Conservation (phyloP, 176 grass and related monocot species). For the Cymbopogon citratus region DNA sequence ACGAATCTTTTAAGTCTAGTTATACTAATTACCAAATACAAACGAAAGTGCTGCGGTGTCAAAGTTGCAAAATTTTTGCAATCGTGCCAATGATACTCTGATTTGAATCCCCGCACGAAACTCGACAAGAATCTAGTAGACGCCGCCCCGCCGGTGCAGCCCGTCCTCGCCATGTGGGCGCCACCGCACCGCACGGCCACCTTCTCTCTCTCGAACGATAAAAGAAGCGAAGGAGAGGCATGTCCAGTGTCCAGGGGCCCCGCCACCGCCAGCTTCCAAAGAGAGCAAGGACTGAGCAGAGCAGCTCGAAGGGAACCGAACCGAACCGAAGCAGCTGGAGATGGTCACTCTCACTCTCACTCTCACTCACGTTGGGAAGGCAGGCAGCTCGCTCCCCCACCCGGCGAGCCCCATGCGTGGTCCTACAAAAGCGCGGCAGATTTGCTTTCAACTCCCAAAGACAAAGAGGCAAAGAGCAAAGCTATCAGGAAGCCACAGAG, state of each 20-base stretch:
- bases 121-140: not conserved
- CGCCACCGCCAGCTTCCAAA: slow-evolving; percentile 39
- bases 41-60: too few relatives aligned
- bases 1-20: too few relatives aligned
- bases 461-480: slow-evolving; percentile 47
- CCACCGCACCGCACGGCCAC: not conserved
- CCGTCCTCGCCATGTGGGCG: not conserved
- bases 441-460: slow-evolving; percentile 67
- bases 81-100: not conserved
- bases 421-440: slow-evolving; percentile 79
- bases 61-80: too few relatives aligned
- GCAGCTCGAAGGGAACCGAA: not conserved
- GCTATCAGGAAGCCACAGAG: not conserved
- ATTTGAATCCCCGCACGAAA: not conserved
- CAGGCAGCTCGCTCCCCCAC: slow-evolving; percentile 34
- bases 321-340: slow-evolving; percentile 9
- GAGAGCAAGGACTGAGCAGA: not conserved
- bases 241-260: not conserved
- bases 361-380: not conserved
- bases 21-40: too few relatives aligned
- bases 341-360: not conserved
- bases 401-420: slow-evolving; percentile 43
- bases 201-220: not conserved
- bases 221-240: not conserved
- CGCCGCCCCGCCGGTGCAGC: not conserved